Conservation (phyloP, 352 stramenopile genomes). For the Pythium insidiosum region DNA sequence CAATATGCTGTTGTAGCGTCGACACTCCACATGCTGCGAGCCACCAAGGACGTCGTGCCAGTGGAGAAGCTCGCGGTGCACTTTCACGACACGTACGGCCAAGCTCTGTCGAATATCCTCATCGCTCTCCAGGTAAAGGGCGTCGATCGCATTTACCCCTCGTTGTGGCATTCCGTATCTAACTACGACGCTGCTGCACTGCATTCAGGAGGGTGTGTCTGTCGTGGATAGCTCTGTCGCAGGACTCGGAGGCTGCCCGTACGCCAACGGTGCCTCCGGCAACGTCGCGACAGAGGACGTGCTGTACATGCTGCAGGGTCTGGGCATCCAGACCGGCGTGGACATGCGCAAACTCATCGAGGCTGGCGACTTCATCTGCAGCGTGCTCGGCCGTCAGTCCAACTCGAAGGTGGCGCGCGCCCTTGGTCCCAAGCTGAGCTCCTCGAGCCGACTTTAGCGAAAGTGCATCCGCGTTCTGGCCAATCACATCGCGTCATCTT, state of each 20-base stretch:
- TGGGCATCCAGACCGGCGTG: conserved; percentile 92
- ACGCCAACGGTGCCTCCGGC: conserved; percentile 92
- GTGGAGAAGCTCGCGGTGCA: conserved; percentile 90
- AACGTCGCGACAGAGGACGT: conserved; percentile 98
- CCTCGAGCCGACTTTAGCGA: conserved; percentile 50
- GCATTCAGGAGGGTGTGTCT: conserved; percentile 87
- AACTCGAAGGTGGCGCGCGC: conserved; percentile 86
- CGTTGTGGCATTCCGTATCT: background rate
- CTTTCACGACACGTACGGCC: conserved; percentile 97
- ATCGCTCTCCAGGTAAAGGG: conserved; percentile 66
- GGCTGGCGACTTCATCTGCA: conserved; percentile 86
- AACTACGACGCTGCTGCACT: too few species aligned
- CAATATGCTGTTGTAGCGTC: conserved; percentile 29
- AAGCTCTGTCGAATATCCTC: conserved; percentile 95
- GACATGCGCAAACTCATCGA: conserved; percentile 90
- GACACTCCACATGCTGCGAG: conserved; percentile 75
- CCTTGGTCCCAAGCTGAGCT: conserved; percentile 29
- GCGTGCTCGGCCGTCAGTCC: conserved; percentile 60
- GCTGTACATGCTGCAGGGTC: conserved; percentile 95
- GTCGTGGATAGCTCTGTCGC: conserved; percentile 94
- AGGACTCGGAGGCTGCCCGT: conserved; percentile 95
- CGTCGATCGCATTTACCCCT: background rate
- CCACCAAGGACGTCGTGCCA: conserved; percentile 70
- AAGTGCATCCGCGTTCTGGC: too few species aligned
- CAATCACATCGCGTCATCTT: too few species aligned